Percentiles rank a stretch among this genome's conserved stretches.
These are phyloP conservation scores for Pleurotus pulmonarius DNA, from an alignment of 768 basidiomycete species.

Conservation along the genomic window DNA sequence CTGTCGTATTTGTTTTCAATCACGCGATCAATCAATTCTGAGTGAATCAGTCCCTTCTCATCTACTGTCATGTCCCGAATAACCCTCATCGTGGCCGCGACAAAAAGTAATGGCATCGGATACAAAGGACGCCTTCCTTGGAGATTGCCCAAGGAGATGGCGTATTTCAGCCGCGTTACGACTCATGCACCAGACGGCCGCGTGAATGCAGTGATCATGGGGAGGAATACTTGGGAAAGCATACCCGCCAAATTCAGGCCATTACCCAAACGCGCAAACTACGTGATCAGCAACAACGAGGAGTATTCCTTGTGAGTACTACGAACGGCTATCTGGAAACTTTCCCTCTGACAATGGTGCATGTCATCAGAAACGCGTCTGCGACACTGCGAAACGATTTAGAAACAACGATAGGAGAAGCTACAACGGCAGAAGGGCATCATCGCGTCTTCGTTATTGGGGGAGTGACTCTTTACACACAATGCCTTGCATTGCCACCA, in stretches of 20 bases:
- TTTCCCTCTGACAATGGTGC: neutral
- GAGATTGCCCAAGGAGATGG: slow-evolving; percentile 85
- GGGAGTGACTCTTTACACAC: slow-evolving; percentile 81
- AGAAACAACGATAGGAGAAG: neutral
- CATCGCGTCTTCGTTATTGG: slow-evolving; percentile 85
- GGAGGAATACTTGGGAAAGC: slow-evolving; percentile 96
- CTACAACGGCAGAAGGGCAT: slow-evolving; percentile 8
- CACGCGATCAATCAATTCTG: neutral
- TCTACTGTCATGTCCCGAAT: slow-evolving; percentile 52
- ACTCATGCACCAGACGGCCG: slow-evolving; percentile 49
- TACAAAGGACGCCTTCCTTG: slow-evolving; percentile 75
- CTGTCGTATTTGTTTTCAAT: neutral
- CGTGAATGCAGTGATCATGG: slow-evolving; percentile 88
- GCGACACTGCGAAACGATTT: neutral
- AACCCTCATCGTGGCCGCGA: slow-evolving; percentile 94
- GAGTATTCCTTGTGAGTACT: slow-evolving; percentile 14
- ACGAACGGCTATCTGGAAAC: neutral
- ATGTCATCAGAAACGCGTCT: neutral
- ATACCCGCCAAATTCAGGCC: slow-evolving; percentile 86
- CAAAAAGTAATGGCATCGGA: slow-evolving; percentile 85
- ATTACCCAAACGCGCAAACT: slow-evolving; percentile 67
- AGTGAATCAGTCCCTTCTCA: neutral
- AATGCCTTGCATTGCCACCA: slow-evolving; percentile 47
- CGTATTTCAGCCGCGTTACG: slow-evolving; percentile 86
- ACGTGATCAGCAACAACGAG: slow-evolving; percentile 57